These are phyloP conservation scores for Drechslerella dactyloides DNA, from an alignment of 2,329 filamentous ascomycete genomes.

Conservation along the genomic window DNA sequence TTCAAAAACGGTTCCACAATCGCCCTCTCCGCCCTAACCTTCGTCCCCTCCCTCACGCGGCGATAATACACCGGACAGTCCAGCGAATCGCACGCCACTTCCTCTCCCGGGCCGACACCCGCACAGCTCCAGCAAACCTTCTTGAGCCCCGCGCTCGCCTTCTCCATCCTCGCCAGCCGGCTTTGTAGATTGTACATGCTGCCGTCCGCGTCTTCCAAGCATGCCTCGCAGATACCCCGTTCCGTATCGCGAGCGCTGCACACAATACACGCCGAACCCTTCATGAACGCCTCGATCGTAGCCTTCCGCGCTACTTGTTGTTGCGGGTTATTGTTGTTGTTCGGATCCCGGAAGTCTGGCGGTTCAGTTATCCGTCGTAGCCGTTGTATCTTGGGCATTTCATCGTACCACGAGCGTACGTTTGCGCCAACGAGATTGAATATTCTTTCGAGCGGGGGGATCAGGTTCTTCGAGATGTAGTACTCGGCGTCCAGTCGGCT, in stretches of 20 bases:
- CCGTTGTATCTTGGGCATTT: conserved; percentile 90
- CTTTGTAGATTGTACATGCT: conserved; percentile 71
- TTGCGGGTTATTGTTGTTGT: conserved; percentile 48
- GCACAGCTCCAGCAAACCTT: conserved; percentile 81
- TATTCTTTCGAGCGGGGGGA: conserved; percentile 92
- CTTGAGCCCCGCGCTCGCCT: conserved; percentile 68
- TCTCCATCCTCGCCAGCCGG: conserved; percentile 69
- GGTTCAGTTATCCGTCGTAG: conserved; percentile 67
- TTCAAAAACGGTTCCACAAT: conserved; percentile 60
- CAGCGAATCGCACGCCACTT: conserved; percentile 84
- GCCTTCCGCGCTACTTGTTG: conserved; percentile 62
- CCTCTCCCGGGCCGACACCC: conserved; percentile 73
- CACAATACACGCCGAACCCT: conserved; percentile 76
- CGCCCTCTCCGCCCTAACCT: conserved; percentile 58
- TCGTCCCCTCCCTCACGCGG: conserved; percentile 68
- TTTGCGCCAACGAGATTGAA: conserved; percentile 96
- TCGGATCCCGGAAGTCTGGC: conserved; percentile 53
- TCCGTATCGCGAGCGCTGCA: conserved; percentile 68
- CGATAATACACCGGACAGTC: conserved; percentile 94
- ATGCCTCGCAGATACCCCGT: conserved; percentile 65
- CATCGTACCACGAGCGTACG: conserved; percentile 88
- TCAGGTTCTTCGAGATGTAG: conserved; percentile 94
- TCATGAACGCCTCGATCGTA: conserved; percentile 95
- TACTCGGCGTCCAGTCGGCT: conserved; percentile 90
- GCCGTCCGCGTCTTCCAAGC: conserved; percentile 64